A percentile compares a stretch with the other conserved stretches of the same genome.
Evolutionary conservation across 139 green algal species (phyloP).

Genomic region (Chlamydomonas incerta): DNA sequence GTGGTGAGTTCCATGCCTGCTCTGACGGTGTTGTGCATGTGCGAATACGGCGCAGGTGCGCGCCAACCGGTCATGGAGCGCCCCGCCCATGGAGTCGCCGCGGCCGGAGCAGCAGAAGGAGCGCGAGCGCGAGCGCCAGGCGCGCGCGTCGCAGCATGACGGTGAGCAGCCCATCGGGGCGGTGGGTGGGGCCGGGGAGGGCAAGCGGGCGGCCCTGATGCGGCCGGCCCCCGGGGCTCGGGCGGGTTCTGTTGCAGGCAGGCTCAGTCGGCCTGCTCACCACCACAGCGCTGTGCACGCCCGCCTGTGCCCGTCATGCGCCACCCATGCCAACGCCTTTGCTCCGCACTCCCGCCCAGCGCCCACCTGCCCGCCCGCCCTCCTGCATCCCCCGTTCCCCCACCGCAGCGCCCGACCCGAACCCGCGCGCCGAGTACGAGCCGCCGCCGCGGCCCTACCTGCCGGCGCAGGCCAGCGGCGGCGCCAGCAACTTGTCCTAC

Average conservation of each 20-base stretch:
- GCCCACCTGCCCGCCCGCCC: neutral
- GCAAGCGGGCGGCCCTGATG: too few species aligned
- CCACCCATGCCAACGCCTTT: too few species aligned
- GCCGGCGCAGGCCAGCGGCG: neutral
- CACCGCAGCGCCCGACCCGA: neutral
- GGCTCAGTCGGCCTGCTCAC: too few species aligned
- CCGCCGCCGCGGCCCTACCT: slow-evolving; percentile 29
- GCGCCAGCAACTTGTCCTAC: slow-evolving; percentile 22
- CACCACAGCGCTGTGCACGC: too few species aligned
- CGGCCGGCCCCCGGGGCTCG: too few species aligned
- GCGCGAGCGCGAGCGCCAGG: slow-evolving; percentile 21
- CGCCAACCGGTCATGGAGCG: slow-evolving; percentile 43
- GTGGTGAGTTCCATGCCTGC: too few species aligned
- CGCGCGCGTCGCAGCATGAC: neutral
- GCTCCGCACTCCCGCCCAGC: too few species aligned
- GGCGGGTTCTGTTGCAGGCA: too few species aligned
- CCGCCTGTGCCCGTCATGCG: too few species aligned
- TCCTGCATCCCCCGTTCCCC: neutral
- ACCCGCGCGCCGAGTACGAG: slow-evolving; percentile 27
- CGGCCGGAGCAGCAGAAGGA: slow-evolving; percentile 37
- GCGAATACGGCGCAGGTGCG: slow-evolving; percentile 31
- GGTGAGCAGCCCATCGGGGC: too few species aligned
- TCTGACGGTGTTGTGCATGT: too few species aligned
- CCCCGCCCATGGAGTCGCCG: slow-evolving; percentile 44
- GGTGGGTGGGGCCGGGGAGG: too few species aligned